Evolutionary conservation across 2,329 filamentous ascomycete genomes (phyloP).

Genomic region (Remersonia thermophila): DNA sequence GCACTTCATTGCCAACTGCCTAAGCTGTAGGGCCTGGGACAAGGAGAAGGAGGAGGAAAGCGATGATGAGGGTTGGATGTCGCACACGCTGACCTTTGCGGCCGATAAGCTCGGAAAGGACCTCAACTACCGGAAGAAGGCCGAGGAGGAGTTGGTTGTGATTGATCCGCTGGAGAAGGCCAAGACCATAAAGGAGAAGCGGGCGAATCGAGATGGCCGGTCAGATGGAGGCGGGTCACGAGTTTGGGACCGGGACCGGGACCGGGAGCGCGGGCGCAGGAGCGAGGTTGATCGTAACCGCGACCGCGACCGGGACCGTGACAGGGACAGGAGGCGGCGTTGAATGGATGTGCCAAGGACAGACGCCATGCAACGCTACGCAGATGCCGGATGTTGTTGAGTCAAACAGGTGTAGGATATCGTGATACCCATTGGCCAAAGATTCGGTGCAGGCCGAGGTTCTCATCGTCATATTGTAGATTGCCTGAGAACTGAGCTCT

Average conservation of each 20-base stretch:
- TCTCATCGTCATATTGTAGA: no score
- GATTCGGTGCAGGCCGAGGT: no score
- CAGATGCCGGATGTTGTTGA: no score
- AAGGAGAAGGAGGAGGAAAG: conserved; percentile 45
- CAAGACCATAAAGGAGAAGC: conserved; percentile 55
- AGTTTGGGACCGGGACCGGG: conserved; percentile 38
- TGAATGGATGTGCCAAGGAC: not conserved
- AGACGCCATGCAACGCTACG: no score
- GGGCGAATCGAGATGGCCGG: conserved; percentile 42
- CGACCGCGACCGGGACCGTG: conserved; percentile 4
- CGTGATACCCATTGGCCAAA: no score
- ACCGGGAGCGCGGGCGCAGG: conserved; percentile 2
- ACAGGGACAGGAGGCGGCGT: conserved; percentile 4
- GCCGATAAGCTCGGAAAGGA: conserved; percentile 89
- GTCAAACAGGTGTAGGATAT: no score
- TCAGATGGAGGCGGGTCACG: conserved; percentile 36
- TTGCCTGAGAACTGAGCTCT: no score
- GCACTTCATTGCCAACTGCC: conserved; percentile 91
- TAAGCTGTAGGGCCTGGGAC: conserved; percentile 82
- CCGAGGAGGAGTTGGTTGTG: conserved; percentile 80
- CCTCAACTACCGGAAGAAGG: conserved; percentile 77
- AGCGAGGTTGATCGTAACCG: not conserved
- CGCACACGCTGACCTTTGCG: conserved; percentile 71
- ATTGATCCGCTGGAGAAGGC: conserved; percentile 85
- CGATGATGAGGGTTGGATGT: conserved; percentile 68